A percentile compares a stretch with the other conserved stretches of the same genome.
Conservation (phyloP, 257 asterid species). For the Petunia secreta region DNA sequence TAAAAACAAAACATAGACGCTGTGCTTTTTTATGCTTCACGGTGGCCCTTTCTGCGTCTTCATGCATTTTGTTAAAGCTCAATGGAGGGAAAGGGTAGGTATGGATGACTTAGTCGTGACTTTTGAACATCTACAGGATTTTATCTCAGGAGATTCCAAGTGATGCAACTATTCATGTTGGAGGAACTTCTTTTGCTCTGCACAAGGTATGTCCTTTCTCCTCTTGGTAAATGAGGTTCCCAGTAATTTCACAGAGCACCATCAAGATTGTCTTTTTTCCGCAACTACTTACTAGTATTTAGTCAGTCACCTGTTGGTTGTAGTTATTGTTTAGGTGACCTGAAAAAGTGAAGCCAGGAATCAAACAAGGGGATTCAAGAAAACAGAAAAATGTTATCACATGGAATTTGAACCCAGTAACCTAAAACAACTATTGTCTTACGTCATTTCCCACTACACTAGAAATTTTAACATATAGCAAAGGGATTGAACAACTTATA, state of each 20-base stretch:
- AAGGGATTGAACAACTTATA: no score
- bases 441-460: no score
- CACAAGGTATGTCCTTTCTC: slow-evolving; percentile 61
- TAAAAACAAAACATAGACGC: no score
- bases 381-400: no score
- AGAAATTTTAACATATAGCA: no score
- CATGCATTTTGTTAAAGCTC: not conserved
- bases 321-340: not conserved
- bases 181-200: slow-evolving; percentile 68
- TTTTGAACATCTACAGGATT: slow-evolving; percentile 56
- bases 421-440: no score
- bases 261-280: slow-evolving; percentile 12
- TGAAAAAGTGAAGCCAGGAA: no score
- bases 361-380: no score
- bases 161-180: slow-evolving; percentile 66
- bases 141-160: slow-evolving; percentile 86
- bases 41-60: not conserved
- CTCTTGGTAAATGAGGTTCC: not conserved
- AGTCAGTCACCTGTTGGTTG: not conserved
- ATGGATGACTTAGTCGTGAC: not conserved
- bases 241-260: not conserved
- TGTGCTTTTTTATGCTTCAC: not conserved
- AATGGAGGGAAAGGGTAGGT: no score
- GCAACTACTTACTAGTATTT: not conserved
- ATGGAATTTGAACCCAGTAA: no score